phyloP scores from a whole-genome alignment of 345 rosid genomes.

The Populus deltoides region DNA sequence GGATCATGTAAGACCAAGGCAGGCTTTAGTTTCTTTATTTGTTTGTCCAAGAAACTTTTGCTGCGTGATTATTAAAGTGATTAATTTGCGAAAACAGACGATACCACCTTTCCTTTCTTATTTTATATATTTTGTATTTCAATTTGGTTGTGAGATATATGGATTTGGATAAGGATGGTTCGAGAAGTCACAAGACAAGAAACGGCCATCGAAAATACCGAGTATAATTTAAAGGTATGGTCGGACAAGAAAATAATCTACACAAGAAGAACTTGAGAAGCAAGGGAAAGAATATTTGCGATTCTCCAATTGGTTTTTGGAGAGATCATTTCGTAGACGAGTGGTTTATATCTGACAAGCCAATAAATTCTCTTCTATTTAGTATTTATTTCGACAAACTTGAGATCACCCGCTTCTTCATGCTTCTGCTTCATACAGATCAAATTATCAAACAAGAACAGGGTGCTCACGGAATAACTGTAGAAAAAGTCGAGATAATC shows the following conservation, averaged over 20 bases:
- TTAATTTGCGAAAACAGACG: constrained; percentile 1
- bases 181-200: not conserved
- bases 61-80: not conserved
- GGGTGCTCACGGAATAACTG: not conserved
- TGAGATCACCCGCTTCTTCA: not conserved
- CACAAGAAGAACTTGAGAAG: not conserved
- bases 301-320: not conserved
- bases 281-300: not conserved
- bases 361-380: not conserved
- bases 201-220: not conserved
- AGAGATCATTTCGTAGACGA: too few species aligned
- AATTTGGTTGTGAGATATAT: not conserved
- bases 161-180: not conserved
- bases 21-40: not conserved
- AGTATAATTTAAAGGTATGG: not conserved
- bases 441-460: not conserved
- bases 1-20: not conserved
- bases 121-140: not conserved
- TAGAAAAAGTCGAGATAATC: not conserved
- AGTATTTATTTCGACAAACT: not conserved
- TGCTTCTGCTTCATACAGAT: not conserved
- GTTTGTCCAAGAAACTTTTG: not conserved
- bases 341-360: too few species aligned
- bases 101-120: not conserved
- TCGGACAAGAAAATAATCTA: not conserved